These are phyloP conservation scores for Aegilops longissima DNA, from an alignment of 176 grass and related monocot species.

Conservation along the genomic window DNA sequence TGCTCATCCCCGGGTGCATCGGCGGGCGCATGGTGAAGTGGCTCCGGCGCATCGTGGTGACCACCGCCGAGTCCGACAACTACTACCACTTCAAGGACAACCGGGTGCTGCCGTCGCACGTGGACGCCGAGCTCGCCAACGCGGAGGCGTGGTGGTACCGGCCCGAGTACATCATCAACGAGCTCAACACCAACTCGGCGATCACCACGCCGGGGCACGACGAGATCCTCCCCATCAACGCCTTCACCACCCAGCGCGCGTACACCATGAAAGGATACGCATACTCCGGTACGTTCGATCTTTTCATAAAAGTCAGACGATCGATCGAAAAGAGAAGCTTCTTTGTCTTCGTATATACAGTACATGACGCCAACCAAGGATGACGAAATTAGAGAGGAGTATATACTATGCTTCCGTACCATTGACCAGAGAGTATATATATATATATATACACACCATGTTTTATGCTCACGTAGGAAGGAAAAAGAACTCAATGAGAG, in stretches of 20 bases:
- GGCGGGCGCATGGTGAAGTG: conserved; percentile 98
- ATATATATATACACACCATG: no score
- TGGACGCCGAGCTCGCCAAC: conserved; percentile 94
- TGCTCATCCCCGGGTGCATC: conserved; percentile 75
- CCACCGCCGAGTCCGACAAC: conserved; percentile 66
- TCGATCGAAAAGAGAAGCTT: no score
- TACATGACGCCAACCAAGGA: not conserved
- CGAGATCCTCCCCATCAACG: conserved; percentile 97
- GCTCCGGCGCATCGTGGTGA: conserved; percentile 81
- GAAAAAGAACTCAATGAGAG: no score
- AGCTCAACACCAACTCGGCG: conserved; percentile 91
- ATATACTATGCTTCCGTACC: no score
- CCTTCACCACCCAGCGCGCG: conserved; percentile 59
- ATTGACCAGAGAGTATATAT: no score
- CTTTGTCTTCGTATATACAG: no score
- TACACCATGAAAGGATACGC: conserved; percentile 95
- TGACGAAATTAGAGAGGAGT: no score
- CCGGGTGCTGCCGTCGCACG: conserved; percentile 80
- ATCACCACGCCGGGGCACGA: conserved; percentile 95
- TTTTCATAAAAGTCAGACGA: no score
- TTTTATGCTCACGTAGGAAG: no score
- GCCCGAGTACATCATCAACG: conserved; percentile 94
- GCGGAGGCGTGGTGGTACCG: conserved; percentile 99
- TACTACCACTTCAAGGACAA: conserved; percentile 97
- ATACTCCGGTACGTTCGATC: conserved; percentile 60